phyloP scores from a whole-genome alignment of 129 eudicot species.

The Flaveria bidentis region DNA sequence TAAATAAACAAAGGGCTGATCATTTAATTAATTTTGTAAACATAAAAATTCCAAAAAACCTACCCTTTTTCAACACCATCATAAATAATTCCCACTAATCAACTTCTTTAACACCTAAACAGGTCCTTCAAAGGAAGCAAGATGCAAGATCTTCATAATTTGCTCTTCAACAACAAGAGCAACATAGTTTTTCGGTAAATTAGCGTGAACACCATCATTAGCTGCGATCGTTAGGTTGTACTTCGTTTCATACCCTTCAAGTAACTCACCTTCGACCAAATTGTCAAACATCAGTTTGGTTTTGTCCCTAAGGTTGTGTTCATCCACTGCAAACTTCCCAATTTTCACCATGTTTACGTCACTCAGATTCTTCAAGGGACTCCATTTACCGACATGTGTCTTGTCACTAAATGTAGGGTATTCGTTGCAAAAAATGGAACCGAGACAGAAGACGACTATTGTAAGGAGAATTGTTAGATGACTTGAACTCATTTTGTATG shows the following conservation, averaged over 20 bases:
- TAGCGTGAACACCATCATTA: background rate
- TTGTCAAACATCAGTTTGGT: constrained; percentile 1
- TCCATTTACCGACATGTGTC: background rate
- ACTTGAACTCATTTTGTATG: constrained; percentile 9
- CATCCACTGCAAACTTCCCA: constrained; percentile 24
- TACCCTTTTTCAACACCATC: background rate
- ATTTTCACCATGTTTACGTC: constrained; percentile 13
- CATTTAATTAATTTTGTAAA: too few relatives aligned
- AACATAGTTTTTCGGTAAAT: constrained; percentile 8
- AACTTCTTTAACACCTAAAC: background rate
- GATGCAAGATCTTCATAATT: constrained; percentile 2
- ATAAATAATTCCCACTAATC: background rate
- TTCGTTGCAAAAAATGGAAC: background rate
- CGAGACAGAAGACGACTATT: background rate
- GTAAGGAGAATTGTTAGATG: background rate
- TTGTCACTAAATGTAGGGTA: background rate
- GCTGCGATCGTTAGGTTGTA: constrained; percentile 23
- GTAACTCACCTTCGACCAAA: constrained; percentile 14
- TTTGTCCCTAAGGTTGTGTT: constrained; percentile 18
- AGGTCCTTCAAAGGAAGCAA: constrained; percentile 15
- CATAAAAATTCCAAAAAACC: too few relatives aligned
- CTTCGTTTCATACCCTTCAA: background rate
- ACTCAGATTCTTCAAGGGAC: background rate
- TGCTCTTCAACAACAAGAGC: constrained; percentile 17
- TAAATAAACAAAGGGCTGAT: too few relatives aligned